Evolutionary conservation across 495 filamentous ascomycete species (phyloP), one percentile per base, ranked within the genome.

Genomic region (Aspergillus nidulans): DNA sequence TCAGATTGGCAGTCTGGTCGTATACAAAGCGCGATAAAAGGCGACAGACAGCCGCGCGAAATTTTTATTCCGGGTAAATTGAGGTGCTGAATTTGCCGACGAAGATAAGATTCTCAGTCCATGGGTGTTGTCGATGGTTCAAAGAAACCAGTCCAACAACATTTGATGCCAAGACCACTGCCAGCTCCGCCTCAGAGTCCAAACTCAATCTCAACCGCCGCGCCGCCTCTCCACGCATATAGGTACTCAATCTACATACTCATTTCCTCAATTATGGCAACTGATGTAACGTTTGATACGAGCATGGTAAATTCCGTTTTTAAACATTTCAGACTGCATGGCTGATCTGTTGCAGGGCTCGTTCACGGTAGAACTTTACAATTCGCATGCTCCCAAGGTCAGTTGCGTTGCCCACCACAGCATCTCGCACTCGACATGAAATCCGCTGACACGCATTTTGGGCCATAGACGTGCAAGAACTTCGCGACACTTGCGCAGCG

Each of bases 361-460:
- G 2, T 90, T 98, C 69, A 81, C 80, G 36, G 69, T 97, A 23
- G 94, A 98, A 74, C 90, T 98, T 53, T 98, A 98, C 81, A 82
- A 76, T 53, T 70, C 81, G 52, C 88, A 91, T 70, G 87, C 88
- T 1, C 89, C 88, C 4, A 87, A 85, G 70, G 81, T 83, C 61
- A 61, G 62, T 58, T 34, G 42, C 44, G 45, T 12, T 49, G 0
- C 18, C 16, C 9, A 30, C 21, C 21, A 53, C 32, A 19, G 32
- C 46, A n/a, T 21, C 4, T n/a, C 8, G 40, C 38, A n/a, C 23
- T 24, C 21, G 38, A 44, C 26, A 15, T 5, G 30, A 24, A 20
- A 6, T 28, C 18, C 6, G 39, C 10, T 71, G 25, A 71, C 52
- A 50, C 20, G n/a, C 20, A 65, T 7, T 15, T 60, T 39, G 64